Evolutionary conservation across 257 asterid species (phyloP).

Genomic region (Solanum bulbocastanum): DNA sequence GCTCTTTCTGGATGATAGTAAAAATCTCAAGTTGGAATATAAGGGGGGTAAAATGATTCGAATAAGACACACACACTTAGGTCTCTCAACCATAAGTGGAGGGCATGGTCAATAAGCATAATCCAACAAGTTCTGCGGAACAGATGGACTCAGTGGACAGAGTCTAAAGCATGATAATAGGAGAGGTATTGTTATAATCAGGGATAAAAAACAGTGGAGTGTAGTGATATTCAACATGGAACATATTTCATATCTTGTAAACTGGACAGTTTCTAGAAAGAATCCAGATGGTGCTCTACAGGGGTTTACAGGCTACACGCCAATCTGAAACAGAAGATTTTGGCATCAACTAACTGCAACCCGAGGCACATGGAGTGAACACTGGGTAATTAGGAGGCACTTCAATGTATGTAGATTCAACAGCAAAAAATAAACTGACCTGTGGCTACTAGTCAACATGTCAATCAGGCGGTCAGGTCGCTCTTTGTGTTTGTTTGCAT

Average conservation of each 20-base stretch:
- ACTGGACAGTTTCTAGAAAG: neutral
- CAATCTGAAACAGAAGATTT: neutral
- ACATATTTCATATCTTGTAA: neutral
- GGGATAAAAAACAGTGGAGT: neutral
- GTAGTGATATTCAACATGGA: neutral
- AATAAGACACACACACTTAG: neutral
- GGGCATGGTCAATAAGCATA: neutral
- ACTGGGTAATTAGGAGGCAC: neutral
- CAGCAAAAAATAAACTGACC: conserved; percentile 17
- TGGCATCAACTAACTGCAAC: neutral
- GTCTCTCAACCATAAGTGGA: neutral
- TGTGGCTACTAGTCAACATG: conserved; percentile 95
- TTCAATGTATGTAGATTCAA: neutral
- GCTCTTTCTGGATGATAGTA: neutral
- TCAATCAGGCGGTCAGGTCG: conserved; percentile 98
- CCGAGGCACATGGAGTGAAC: neutral
- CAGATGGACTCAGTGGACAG: neutral
- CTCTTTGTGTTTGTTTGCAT: conserved; percentile 95
- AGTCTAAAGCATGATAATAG: neutral
- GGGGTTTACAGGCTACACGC: neutral
- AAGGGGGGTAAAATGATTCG: neutral
- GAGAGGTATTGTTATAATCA: neutral
- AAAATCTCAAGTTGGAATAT: neutral
- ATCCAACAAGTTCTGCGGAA: neutral
- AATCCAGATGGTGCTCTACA: neutral